Base-by-base conservation (phyloP, 768 basidiomycete species). In the Hirschioporus abietinus region DNA sequence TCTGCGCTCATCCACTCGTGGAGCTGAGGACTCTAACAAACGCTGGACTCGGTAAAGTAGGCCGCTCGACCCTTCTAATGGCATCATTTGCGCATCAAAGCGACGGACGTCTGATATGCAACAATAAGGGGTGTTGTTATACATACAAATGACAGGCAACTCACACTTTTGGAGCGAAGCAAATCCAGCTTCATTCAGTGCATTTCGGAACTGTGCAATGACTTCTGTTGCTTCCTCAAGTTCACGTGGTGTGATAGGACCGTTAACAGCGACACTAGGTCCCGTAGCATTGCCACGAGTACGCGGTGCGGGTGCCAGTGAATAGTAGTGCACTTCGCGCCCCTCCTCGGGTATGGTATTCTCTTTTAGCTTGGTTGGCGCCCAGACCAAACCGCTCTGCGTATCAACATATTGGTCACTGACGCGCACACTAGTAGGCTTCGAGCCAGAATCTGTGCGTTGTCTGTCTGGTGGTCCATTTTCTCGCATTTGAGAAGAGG, bases 31-130 rank as follows among this genome's bases (percentile, higher is more conserved):
- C 63, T 78, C 78, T 64, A 93, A 80, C 42, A 93, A 79, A 60
- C 81, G 80, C 71, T 87, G 85, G 7, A 91, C 87, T 58, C 83
- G 85, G 27, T 80, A 72, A n/a, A 91, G 79, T 58, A 93, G 86
- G 24, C 91, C 91, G 35, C 78, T 81, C 12, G 89, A 85, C 18
- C 91, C 91, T 66, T 92, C 89, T 63, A 92, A 86, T 2, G 89
- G 87, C 61, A 93, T 92, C 58, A 85, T 80, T 68, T 88, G 84
- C 23, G 87, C 87, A 73, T 92, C 91, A 71, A 89, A 92, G 67
- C 85, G 85, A 73, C 86, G 86, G 18, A 92, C 88, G 76, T 90
- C 90, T 92, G 68, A 7, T 60, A 42, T 10, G 64, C 63, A 18
- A 68, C 24, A 60, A 60, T 26, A 35, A 67, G 58, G 42, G 42